Evolutionary conservation across 306 rosid species (phyloP).

Genomic region (Carpinus fangiana): DNA sequence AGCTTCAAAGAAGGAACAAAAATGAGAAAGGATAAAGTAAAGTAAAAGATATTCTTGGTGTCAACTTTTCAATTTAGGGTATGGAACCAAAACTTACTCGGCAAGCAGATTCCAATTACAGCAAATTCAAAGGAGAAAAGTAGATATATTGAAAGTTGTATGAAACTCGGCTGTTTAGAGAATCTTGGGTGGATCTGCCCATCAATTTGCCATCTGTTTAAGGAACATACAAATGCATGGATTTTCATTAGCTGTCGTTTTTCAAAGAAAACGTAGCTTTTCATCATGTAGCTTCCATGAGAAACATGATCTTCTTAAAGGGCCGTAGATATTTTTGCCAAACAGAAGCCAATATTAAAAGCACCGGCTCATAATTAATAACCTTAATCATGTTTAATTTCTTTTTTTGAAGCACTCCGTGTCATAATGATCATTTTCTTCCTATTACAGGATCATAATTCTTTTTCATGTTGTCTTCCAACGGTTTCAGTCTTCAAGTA

Average conservation of each 20-base stretch:
- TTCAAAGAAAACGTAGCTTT: slow-evolving; percentile 12
- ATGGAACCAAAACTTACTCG: background rate
- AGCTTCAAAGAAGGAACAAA: too few relatives aligned
- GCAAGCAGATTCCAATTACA: slow-evolving; percentile 4
- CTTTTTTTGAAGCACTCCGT: too few relatives aligned
- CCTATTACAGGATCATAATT: slow-evolving; percentile 1
- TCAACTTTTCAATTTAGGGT: background rate
- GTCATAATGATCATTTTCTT: too few relatives aligned
- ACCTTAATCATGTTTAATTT: slow-evolving; percentile 1
- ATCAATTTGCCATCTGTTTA: slow-evolving; percentile 20
- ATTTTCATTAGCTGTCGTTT: slow-evolving; percentile 20
- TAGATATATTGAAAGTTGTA: too few relatives aligned
- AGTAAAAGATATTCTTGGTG: too few relatives aligned
- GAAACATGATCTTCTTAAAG: slow-evolving; percentile 24
- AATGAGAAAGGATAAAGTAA: background rate
- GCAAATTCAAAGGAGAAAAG: background rate
- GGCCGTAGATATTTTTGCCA: slow-evolving; percentile 8
- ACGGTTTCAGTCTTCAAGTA: too few relatives aligned
- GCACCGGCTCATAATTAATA: slow-evolving; percentile 2
- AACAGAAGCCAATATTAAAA: slow-evolving; percentile 1
- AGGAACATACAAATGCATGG: slow-evolving; percentile 15
- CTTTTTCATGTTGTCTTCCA: background rate
- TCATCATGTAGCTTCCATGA: slow-evolving; percentile 21
- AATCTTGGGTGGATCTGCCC: slow-evolving; percentile 14
- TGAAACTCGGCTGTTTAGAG: background rate